Percentiles rank a stretch among this genome's conserved stretches.
Conservation (phyloP, 106 monocot species). For the Hemerocallis citrina region DNA sequence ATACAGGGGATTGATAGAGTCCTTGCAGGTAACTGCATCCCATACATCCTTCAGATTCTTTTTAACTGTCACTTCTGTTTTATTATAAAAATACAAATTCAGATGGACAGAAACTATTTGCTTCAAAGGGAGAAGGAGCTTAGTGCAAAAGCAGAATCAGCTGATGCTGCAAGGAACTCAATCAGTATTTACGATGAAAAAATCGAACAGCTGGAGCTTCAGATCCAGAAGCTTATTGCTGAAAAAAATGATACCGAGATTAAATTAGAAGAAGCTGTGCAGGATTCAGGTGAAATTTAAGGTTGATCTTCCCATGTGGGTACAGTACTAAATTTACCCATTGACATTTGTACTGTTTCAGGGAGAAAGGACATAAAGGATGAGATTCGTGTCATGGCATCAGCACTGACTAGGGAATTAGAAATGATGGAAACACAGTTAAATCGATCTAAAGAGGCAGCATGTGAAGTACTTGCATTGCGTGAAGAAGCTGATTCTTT, state of each 20-base stretch:
- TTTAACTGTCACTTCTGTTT: slow-evolving; percentile 4
- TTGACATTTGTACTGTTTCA: slow-evolving; percentile 16
- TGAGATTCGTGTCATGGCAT: slow-evolving; percentile 85
- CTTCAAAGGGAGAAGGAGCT: slow-evolving; percentile 68
- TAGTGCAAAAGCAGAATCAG: slow-evolving; percentile 53
- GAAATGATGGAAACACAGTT: slow-evolving; percentile 88
- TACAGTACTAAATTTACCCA: background rate
- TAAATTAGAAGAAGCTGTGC: slow-evolving; percentile 68
- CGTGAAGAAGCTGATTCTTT: slow-evolving; percentile 52
- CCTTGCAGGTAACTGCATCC: slow-evolving; percentile 51
- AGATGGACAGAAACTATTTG: slow-evolving; percentile 63
- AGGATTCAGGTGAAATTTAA: slow-evolving; percentile 99
- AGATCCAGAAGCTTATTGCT: slow-evolving; percentile 52
- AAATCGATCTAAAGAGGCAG: slow-evolving; percentile 71
- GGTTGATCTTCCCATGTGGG: background rate
- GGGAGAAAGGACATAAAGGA: slow-evolving; percentile 89
- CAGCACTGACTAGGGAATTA: slow-evolving; percentile 78
- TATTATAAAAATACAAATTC: slow-evolving; percentile 3
- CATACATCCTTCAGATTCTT: background rate
- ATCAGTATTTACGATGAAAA: slow-evolving; percentile 41
- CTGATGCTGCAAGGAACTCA: slow-evolving; percentile 41
- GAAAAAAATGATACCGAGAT: slow-evolving; percentile 83
- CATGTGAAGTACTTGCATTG: slow-evolving; percentile 55
- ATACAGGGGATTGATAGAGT: slow-evolving; percentile 60
- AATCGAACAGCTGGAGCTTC: slow-evolving; percentile 61